Percentiles rank a stretch among this genome's conserved stretches.
phyloP scores from a whole-genome alignment of 371 early-diverging fungal genomes.

The Amoeboradix gromovi region DNA sequence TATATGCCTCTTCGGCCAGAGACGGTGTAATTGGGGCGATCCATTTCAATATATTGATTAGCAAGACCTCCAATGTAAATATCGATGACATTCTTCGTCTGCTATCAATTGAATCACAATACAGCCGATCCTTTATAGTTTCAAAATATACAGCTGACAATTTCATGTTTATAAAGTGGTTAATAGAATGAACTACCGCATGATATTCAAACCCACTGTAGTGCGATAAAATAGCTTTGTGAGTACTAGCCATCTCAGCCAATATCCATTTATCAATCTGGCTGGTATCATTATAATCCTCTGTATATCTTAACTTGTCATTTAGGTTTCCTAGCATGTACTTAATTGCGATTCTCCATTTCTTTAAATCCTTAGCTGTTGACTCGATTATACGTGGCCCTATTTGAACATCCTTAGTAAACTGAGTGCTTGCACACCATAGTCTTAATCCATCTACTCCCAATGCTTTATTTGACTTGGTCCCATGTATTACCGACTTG shows the following conservation, averaged over 20 bases:
- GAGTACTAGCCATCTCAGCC: conserved; percentile 27
- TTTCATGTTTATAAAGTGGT: conserved; percentile 29
- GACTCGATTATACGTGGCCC: conserved; percentile 32
- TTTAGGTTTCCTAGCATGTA: conserved; percentile 50
- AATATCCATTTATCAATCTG: conserved; percentile 39
- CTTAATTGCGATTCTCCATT: conserved; percentile 41
- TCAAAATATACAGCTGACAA: conserved; percentile 58
- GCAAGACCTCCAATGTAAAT: not conserved
- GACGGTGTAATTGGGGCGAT: not conserved
- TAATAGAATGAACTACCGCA: conserved; percentile 26
- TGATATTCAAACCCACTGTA: conserved; percentile 29
- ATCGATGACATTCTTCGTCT: not conserved
- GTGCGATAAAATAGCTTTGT: conserved; percentile 17
- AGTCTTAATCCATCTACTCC: conserved; percentile 53
- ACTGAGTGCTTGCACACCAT: conserved; percentile 56
- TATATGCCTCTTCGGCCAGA: not conserved
- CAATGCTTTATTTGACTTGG: conserved; percentile 36
- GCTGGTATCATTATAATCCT: not conserved
- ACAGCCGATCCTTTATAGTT: conserved; percentile 46
- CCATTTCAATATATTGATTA: not conserved
- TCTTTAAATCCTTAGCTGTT: conserved; percentile 33
- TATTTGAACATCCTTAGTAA: conserved; percentile 40
- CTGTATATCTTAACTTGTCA: conserved; percentile 14
- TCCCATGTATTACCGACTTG: conserved; percentile 25
- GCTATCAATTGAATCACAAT: conserved; percentile 20